A percentile compares a stretch with the other conserved stretches of the same genome.
These are phyloP conservation scores for Ilex asprella DNA, from an alignment of 257 asterid species.

Conservation along the genomic window DNA sequence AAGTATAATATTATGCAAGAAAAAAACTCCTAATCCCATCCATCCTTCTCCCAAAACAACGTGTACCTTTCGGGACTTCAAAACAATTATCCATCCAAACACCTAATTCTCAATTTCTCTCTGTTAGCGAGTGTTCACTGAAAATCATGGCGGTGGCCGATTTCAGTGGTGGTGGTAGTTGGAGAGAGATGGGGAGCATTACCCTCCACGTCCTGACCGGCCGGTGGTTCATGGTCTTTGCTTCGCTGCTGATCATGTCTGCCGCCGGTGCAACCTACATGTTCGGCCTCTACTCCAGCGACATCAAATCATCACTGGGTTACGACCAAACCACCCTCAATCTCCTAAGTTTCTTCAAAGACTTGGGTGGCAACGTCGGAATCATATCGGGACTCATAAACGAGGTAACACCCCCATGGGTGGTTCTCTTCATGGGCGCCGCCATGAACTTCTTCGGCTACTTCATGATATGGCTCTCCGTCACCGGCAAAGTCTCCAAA, in stretches of 20 bases:
- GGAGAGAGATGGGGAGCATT: constrained; percentile 13
- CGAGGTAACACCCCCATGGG: constrained; percentile 63
- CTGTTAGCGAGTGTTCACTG: neutral
- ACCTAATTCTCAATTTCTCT: too few species aligned
- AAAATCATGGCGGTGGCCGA: too few species aligned
- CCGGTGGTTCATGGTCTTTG: constrained; percentile 64
- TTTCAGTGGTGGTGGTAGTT: neutral
- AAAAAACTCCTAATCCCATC: too few species aligned
- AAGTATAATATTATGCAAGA: too few species aligned
- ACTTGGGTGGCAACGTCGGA: constrained; percentile 54
- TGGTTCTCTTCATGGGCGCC: constrained; percentile 40
- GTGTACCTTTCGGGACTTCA: too few species aligned
- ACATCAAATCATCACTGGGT: constrained; percentile 42
- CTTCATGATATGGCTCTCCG: constrained; percentile 67
- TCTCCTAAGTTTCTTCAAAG: constrained; percentile 47
- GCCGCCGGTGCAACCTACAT: constrained; percentile 61
- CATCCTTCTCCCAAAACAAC: too few species aligned
- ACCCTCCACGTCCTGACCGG: constrained; percentile 27
- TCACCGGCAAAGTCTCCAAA: constrained; percentile 23
- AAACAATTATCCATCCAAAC: too few species aligned
- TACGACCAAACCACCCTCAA: constrained; percentile 34
- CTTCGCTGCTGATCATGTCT: constrained; percentile 47
- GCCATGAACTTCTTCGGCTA: constrained; percentile 54
- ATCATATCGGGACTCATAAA: constrained; percentile 44
- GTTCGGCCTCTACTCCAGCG: constrained; percentile 54